Percentiles rank a stretch among this genome's conserved stretches.
Conservation (phyloP, 2,329 filamentous ascomycete genomes). For the Claviceps sp. region DNA sequence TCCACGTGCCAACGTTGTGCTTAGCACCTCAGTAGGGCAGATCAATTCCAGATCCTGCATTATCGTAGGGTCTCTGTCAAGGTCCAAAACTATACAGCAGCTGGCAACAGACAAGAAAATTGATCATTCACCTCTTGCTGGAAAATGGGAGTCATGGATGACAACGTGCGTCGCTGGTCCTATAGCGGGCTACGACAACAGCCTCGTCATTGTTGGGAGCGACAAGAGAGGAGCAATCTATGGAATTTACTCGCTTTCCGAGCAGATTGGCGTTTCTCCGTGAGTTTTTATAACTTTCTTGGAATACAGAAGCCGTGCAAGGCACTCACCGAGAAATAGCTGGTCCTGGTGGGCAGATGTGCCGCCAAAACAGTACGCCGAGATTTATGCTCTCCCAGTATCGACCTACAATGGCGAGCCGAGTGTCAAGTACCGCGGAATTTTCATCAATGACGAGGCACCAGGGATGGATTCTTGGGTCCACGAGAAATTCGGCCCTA, state of each 20-base stretch:
- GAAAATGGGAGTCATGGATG: conserved; percentile 43
- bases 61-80: conserved; percentile 11
- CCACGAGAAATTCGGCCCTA: conserved; percentile 30
- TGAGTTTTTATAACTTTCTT: conserved; percentile 6
- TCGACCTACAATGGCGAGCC: conserved; percentile 29
- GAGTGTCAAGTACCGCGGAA: conserved; percentile 44
- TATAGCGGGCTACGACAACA: conserved; percentile 24
- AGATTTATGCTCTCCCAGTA: conserved; percentile 32
- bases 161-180: conserved; percentile 35
- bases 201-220: conserved; percentile 43
- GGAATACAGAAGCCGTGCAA: background rate
- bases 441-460: conserved; percentile 45
- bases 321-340: conserved; percentile 7
- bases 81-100: conserved; percentile 10
- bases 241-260: conserved; percentile 45
- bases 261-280: conserved; percentile 48
- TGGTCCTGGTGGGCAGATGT: conserved; percentile 52
- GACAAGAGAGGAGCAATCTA: conserved; percentile 48
- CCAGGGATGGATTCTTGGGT: conserved; percentile 40
- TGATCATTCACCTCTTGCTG: conserved; percentile 14
- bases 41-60: conserved; percentile 8
- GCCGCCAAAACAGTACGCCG: conserved; percentile 28
- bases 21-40: conserved; percentile 1
- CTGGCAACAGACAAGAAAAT: conserved; percentile 10
- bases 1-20: conserved; percentile 5